phyloP scores from a whole-genome alignment of 306 rosid genomes.

The Trifolium repens region DNA sequence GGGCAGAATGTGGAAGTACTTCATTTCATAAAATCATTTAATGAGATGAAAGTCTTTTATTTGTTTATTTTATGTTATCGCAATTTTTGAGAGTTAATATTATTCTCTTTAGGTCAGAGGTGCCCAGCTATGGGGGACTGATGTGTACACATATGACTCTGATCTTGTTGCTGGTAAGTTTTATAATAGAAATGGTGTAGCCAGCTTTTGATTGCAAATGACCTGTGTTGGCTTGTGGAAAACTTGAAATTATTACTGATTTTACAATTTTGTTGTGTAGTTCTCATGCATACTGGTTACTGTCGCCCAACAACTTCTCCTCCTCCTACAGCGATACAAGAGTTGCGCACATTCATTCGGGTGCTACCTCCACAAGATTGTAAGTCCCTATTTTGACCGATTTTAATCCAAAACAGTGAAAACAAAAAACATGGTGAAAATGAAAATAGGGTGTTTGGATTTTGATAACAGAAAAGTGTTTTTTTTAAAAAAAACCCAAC shows the following conservation, averaged over 20 bases:
- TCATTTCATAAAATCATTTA: background rate
- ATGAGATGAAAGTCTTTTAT: slow-evolving; percentile 35
- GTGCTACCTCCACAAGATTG: slow-evolving; percentile 93
- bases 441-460: background rate
- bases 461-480: background rate
- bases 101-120: slow-evolving; percentile 82
- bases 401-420: background rate
- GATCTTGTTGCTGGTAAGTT: slow-evolving; percentile 96
- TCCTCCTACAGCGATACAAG: slow-evolving; percentile 87
- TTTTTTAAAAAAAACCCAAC: background rate
- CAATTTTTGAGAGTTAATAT: slow-evolving; percentile 31
- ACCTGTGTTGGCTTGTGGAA: slow-evolving; percentile 16
- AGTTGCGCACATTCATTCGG: slow-evolving; percentile 74
- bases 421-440: background rate
- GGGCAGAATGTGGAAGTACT: background rate
- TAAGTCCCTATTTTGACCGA: slow-evolving; percentile 46
- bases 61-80: slow-evolving; percentile 16
- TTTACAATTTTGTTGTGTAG: slow-evolving; percentile 55
- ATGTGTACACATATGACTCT: slow-evolving; percentile 91
- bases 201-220: slow-evolving; percentile 32
- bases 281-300: slow-evolving; percentile 98
- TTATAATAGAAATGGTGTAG: background rate
- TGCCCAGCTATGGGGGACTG: slow-evolving; percentile 98
- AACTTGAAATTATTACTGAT: slow-evolving; percentile 40
- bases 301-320: slow-evolving; percentile 96